Base-by-base conservation (phyloP, 2,329 filamentous ascomycete genomes). In the Fusarium devonianum region DNA sequence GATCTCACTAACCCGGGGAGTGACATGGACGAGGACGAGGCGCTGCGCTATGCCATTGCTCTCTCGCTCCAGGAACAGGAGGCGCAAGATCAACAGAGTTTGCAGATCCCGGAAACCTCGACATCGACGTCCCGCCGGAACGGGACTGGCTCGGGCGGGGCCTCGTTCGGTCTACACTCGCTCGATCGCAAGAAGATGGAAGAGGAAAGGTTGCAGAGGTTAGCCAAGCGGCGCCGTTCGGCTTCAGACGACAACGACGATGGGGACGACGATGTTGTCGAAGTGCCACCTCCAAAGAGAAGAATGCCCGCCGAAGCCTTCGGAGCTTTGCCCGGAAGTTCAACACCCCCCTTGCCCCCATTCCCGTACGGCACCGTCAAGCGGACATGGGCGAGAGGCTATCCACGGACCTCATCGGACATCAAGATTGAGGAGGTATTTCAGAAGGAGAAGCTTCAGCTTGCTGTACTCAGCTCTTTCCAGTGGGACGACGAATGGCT, bases 351-450 rank as follows among this genome's bases (percentile, higher is more conserved):
- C 19, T 63, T 80, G 7, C 51, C 50, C 22, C 75, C 73, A 1
- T 84, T 75, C 56, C 74, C 76, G 3, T 70, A 72, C 29, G 93
- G 92, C 2, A 75, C 78, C 0, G 83, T 97, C 35, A 94, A 90
- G 71, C 90, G 88, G 65, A 97, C 94, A 0, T 93, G 88, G 84
- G 85, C 83, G 0, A 76, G 76, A 25, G 85, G 87, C 3, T 83
- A 82, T 56, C 75, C 80, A 2, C 79, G 89, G 25, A 76, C 69
- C 0, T 76, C 75, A 4, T 81, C 92, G 53, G 90, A 96, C 55
- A 90, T 97, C 67, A 94, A 86, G 52, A 85, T 97, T 29, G 90
- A 96, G 64, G 92, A 97, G 68, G 82, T 97, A 0, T 72, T 97
- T 1, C 88, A 96, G 68, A 86, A 84, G 53, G 73, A 83, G 2